These are phyloP conservation scores for Leptographium wingfieldii DNA, from an alignment of 2,329 filamentous ascomycete species.

Conservation along the genomic window DNA sequence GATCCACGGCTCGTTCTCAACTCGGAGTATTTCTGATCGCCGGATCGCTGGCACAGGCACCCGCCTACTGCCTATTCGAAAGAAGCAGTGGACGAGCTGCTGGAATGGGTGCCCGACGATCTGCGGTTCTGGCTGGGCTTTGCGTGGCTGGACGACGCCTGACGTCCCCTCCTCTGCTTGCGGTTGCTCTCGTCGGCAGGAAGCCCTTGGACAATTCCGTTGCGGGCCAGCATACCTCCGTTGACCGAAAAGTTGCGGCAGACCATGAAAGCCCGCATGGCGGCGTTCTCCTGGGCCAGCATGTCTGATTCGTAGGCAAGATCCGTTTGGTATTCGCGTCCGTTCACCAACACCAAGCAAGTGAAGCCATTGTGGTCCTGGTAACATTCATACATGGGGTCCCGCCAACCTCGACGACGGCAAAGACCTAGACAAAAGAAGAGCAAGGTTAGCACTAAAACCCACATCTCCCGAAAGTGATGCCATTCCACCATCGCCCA, in stretches of 20 bases:
- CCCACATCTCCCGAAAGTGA: not conserved
- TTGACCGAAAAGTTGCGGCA: constrained; percentile 97
- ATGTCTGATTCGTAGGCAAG: constrained; percentile 68
- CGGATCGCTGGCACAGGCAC: not conserved
- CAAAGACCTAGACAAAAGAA: constrained; percentile 58
- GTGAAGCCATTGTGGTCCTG: constrained; percentile 63
- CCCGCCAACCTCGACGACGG: constrained; percentile 84
- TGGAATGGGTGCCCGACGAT: constrained; percentile 42
- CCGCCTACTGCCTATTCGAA: constrained; percentile 30
- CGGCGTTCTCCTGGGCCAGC: constrained; percentile 82
- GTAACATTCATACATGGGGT: constrained; percentile 80
- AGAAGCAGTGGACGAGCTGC: constrained; percentile 49
- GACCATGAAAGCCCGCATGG: constrained; percentile 93
- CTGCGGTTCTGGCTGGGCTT: not conserved
- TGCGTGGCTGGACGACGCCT: constrained; percentile 21
- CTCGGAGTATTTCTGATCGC: not conserved
- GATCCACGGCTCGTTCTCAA: not conserved
- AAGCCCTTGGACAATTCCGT: constrained; percentile 55
- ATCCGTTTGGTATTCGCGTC: constrained; percentile 90
- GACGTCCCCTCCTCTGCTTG: constrained; percentile 35
- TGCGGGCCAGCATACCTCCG: constrained; percentile 72
- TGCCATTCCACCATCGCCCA: not conserved
- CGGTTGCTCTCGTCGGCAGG: constrained; percentile 39
- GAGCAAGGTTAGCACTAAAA: not conserved
- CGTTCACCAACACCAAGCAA: constrained; percentile 89